Evolutionary conservation across 805 yeast genomes (phyloP).

Genomic region (Lipomyces mesembrius): DNA sequence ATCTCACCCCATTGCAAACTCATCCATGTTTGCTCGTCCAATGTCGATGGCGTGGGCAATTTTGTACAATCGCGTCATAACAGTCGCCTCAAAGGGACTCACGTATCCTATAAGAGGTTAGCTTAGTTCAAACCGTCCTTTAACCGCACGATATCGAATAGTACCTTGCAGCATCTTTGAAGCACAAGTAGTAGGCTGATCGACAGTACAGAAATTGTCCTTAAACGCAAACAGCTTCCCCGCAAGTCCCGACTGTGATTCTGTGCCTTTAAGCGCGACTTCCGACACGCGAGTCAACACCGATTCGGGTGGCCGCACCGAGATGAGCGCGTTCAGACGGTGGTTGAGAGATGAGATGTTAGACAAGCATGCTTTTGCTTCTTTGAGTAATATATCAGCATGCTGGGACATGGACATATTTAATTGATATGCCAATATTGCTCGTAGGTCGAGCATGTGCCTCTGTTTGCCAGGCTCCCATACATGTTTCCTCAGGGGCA

Average conservation of each 20-base stretch:
- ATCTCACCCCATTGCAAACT: slow-evolving; percentile 90
- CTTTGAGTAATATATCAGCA: slow-evolving; percentile 7
- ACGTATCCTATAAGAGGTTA: slow-evolving; percentile 50
- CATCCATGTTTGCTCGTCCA: slow-evolving; percentile 93
- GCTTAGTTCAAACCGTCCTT: background rate
- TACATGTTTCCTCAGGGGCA: background rate
- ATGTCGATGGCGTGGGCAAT: slow-evolving; percentile 56
- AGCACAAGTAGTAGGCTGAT: slow-evolving; percentile 76
- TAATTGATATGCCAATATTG: background rate
- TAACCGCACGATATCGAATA: background rate
- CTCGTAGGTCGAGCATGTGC: background rate
- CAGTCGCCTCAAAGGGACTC: slow-evolving; percentile 85
- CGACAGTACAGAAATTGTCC: slow-evolving; percentile 76
- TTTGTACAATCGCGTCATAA: slow-evolving; percentile 56
- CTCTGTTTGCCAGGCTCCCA: background rate
- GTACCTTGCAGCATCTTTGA: slow-evolving; percentile 59
- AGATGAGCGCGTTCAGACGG: slow-evolving; percentile 29
- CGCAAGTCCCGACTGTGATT: slow-evolving; percentile 34
- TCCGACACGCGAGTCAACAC: slow-evolving; percentile 14
- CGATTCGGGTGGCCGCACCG: slow-evolving; percentile 16
- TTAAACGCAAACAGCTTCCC: slow-evolving; percentile 60
- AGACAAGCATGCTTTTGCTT: slow-evolving; percentile 25
- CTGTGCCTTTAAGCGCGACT: background rate
- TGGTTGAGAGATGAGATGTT: slow-evolving; percentile 15
- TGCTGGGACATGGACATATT: background rate